Percentiles rank a stretch among this genome's conserved stretches.
phyloP scores from a whole-genome alignment of 2,329 filamentous ascomycete genomes.

The Byssochlamys sp. region DNA sequence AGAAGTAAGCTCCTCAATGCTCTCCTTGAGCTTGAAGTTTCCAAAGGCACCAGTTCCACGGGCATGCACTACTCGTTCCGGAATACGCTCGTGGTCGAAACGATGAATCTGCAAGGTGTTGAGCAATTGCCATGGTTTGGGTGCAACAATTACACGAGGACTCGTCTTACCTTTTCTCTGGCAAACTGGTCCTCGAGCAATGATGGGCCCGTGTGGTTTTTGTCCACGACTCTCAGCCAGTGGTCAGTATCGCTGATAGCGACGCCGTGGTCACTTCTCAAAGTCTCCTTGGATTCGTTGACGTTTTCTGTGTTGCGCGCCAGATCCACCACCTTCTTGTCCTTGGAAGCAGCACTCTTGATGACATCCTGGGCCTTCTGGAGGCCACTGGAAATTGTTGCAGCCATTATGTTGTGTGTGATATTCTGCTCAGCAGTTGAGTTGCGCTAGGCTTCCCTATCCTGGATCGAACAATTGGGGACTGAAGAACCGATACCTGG shows the following conservation, averaged over 20 bases:
- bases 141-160: neutral
- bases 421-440: neutral
- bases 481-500: neutral
- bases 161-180: constrained; percentile 56
- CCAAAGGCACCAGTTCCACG: constrained; percentile 57
- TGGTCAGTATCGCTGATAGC: constrained; percentile 66
- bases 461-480: neutral
- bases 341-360: constrained; percentile 14
- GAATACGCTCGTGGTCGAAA: constrained; percentile 66
- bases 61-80: constrained; percentile 59
- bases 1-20: constrained; percentile 52
- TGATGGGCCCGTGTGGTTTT: constrained; percentile 55
- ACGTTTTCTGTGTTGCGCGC: constrained; percentile 50
- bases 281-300: constrained; percentile 43
- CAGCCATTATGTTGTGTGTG: constrained; percentile 14
- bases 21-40: constrained; percentile 57
- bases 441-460: neutral
- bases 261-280: constrained; percentile 70
- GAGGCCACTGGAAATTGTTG: constrained; percentile 17
- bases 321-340: constrained; percentile 54
- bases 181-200: constrained; percentile 64
- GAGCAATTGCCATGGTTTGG: neutral
- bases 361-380: constrained; percentile 21
- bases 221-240: constrained; percentile 59
- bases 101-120: constrained; percentile 39